phyloP scores from a whole-genome alignment of 2,329 filamentous ascomycete genomes.

The Cladophialophora carrionii region DNA sequence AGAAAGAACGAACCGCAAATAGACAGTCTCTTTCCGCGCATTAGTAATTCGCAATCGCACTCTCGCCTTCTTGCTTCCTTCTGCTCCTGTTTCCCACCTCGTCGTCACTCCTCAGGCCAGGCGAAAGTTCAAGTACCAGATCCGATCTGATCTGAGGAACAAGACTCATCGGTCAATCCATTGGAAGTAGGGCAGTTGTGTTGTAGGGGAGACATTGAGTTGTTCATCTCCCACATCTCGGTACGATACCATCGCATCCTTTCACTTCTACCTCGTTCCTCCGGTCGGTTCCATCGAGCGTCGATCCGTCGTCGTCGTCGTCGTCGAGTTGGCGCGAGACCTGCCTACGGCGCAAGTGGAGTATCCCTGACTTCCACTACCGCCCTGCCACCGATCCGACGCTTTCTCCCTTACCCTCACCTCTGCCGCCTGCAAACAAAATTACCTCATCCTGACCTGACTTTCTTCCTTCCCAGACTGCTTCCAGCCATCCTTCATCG shows the following conservation, averaged over 20 bases:
- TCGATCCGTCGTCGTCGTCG: constrained; percentile 27
- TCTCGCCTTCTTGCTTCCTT: constrained; percentile 29
- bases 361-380: constrained; percentile 22
- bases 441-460: constrained; percentile 25
- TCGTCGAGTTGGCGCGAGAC: constrained; percentile 27
- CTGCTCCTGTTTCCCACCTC: constrained; percentile 27
- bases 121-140: constrained; percentile 9
- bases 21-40: constrained; percentile 37
- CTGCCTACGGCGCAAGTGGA: constrained; percentile 25
- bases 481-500: constrained; percentile 35
- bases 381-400: constrained; percentile 19
- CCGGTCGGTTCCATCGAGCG: constrained; percentile 13
- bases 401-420: constrained; percentile 20
- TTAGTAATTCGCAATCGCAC: constrained; percentile 34
- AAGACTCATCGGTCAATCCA: constrained; percentile 24
- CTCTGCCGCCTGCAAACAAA: constrained; percentile 1
- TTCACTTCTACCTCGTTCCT: constrained; percentile 25
- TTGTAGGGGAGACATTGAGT: constrained; percentile 91
- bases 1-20: constrained; percentile 27
- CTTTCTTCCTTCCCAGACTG: constrained; percentile 38
- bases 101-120: constrained; percentile 20
- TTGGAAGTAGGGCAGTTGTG: constrained; percentile 34
- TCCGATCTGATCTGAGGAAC: constrained; percentile 16
- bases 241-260: constrained; percentile 46
- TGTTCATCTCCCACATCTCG: constrained; percentile 87